phyloP scores from a whole-genome alignment of 148 eudicot genomes.

The Cornus controversa region DNA sequence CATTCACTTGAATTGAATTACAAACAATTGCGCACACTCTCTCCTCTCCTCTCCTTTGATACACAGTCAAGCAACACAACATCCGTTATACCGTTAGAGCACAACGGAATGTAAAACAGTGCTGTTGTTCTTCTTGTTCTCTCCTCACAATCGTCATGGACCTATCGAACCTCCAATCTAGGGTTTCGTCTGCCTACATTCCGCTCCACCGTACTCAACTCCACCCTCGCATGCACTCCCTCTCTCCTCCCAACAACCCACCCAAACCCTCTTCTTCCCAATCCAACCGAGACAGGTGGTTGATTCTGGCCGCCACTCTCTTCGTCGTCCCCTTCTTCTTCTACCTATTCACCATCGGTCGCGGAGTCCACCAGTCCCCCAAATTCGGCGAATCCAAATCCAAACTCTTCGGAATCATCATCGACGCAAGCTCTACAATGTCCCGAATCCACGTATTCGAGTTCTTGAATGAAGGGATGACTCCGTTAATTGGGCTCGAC shows the following conservation, averaged over 20 bases:
- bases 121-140: no score
- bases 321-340: constrained; percentile 37
- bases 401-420: constrained; percentile 27
- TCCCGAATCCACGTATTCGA: constrained; percentile 36
- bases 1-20: no score
- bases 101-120: no score
- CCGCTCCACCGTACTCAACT: constrained; percentile 49
- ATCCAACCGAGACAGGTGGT: constrained; percentile 24
- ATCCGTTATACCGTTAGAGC: no score
- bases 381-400: constrained; percentile 14
- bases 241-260: constrained; percentile 3
- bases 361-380: constrained; percentile 27
- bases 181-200: constrained; percentile 28
- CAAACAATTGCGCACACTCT: no score
- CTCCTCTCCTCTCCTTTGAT: no score
- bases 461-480: constrained; percentile 22
- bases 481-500: constrained; percentile 26
- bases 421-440: constrained; percentile 18
- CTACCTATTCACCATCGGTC: constrained; percentile 35
- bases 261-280: constrained; percentile 14
- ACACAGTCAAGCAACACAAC: no score
- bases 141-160: constrained; percentile 20
- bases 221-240: constrained; percentile 28
- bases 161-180: constrained; percentile 26
- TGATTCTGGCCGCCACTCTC: constrained; percentile 27